Conservation (phyloP, 306 rosid species). For the Purshia tridentata region DNA sequence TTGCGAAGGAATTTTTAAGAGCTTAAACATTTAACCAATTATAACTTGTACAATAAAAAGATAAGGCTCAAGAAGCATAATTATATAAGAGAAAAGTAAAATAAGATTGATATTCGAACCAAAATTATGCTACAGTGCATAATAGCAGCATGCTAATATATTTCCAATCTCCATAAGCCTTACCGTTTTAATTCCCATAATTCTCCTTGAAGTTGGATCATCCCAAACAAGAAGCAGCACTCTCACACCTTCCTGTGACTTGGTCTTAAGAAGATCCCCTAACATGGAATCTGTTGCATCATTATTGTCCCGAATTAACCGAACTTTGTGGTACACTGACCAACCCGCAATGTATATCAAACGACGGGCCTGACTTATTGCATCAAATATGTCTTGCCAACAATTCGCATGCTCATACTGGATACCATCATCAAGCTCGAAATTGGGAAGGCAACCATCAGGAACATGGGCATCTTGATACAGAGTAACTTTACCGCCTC, state of each 20-base stretch:
- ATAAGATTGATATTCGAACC: not conserved
- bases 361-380: slow-evolving; percentile 62
- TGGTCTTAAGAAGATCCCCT: slow-evolving; percentile 76
- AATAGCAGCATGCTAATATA: slow-evolving; percentile 5
- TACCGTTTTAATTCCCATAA: slow-evolving; percentile 71
- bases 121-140: not conserved
- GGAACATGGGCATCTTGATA: slow-evolving; percentile 88
- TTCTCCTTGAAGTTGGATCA: slow-evolving; percentile 76
- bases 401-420: slow-evolving; percentile 54
- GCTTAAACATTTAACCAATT: not conserved
- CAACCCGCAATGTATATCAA: slow-evolving; percentile 81
- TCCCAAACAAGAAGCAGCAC: slow-evolving; percentile 92
- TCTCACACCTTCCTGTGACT: slow-evolving; percentile 88
- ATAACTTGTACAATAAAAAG: not conserved
- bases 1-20: not conserved
- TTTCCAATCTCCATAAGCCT: slow-evolving; percentile 16
- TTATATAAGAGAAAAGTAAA: not conserved
- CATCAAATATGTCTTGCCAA: slow-evolving; percentile 74
- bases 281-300: slow-evolving; percentile 36
- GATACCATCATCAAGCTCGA: slow-evolving; percentile 46
- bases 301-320: slow-evolving; percentile 49
- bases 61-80: not conserved
- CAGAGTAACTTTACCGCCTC: slow-evolving; percentile 68
- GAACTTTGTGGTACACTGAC: slow-evolving; percentile 80
- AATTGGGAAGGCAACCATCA: slow-evolving; percentile 50